phyloP scores from a whole-genome alignment of 1,139 yeast genomes.

The Eremothecium cymbalariae region DNA sequence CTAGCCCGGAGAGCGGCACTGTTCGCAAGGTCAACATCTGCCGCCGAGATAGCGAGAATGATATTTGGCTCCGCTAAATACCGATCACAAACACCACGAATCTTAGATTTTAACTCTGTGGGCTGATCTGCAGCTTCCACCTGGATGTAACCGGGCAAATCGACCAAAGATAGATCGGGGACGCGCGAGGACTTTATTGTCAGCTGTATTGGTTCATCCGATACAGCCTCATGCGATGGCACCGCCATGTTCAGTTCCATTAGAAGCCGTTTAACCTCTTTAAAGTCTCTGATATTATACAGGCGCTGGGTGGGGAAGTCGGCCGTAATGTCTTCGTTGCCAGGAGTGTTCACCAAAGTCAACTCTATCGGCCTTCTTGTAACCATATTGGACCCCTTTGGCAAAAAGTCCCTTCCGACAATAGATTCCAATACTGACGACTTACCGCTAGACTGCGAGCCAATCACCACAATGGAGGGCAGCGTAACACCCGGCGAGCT shows the following conservation, averaged over 20 bases:
- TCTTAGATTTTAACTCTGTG: slow-evolving; percentile 65
- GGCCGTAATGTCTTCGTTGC: slow-evolving; percentile 73
- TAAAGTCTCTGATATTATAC: slow-evolving; percentile 75
- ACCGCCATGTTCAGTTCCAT: slow-evolving; percentile 89
- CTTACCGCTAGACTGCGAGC: slow-evolving; percentile 96
- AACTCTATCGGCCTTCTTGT: slow-evolving; percentile 92
- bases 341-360: slow-evolving; percentile 79
- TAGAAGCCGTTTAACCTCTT: slow-evolving; percentile 76
- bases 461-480: slow-evolving; percentile 93
- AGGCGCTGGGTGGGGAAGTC: slow-evolving; percentile 88
- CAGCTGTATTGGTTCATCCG: slow-evolving; percentile 85
- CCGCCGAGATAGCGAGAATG: slow-evolving; percentile 91
- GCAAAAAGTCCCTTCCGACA: slow-evolving; percentile 90
- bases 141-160: slow-evolving; percentile 95
- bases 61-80: slow-evolving; percentile 89
- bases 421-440: slow-evolving; percentile 89
- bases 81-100: slow-evolving; percentile 69
- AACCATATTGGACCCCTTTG: slow-evolving; percentile 93
- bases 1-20: slow-evolving; percentile 91
- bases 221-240: slow-evolving; percentile 73
- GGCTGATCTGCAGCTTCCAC: slow-evolving; percentile 97
- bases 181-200: slow-evolving; percentile 86
- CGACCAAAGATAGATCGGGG: slow-evolving; percentile 90
- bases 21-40: slow-evolving; percentile 96
- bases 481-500: slow-evolving; percentile 64